Conservation (phyloP, 2,329 filamentous ascomycete species). For the Penicillium sp. region DNA sequence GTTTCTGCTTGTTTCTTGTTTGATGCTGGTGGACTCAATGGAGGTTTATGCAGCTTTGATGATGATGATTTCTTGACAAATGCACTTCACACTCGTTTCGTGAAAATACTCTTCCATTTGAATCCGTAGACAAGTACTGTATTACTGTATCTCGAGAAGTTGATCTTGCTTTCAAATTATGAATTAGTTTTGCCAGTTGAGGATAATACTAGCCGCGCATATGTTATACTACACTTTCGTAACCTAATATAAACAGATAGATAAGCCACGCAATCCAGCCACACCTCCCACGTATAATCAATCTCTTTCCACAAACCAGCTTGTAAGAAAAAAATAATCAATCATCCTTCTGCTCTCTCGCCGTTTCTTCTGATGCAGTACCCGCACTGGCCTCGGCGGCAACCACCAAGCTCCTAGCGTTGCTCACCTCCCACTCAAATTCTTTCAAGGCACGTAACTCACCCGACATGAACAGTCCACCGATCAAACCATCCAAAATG, state of each 20-base stretch:
- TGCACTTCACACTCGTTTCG: conserved; percentile 24
- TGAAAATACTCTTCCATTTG: not conserved
- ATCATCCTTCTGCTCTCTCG: not conserved
- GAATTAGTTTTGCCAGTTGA: conserved; percentile 1
- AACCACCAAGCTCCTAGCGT: conserved; percentile 51
- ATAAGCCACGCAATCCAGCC: not conserved
- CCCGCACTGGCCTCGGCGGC: conserved; percentile 12
- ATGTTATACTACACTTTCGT: not conserved
- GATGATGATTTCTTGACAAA: conserved; percentile 15
- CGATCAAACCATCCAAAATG: conserved; percentile 79
- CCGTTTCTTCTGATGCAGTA: not conserved
- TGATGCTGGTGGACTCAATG: not conserved
- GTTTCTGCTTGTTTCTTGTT: not conserved
- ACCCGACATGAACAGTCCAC: conserved; percentile 78
- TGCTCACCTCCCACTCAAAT: conserved; percentile 89
- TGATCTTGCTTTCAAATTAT: not conserved
- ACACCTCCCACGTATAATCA: not conserved
- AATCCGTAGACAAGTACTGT: not conserved
- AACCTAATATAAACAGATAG: not conserved
- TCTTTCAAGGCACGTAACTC: conserved; percentile 82
- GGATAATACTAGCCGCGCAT: not conserved
- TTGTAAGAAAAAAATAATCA: not conserved
- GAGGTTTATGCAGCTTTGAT: conserved; percentile 10
- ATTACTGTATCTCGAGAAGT: not conserved
- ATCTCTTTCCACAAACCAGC: not conserved